Evolutionary conservation across 805 yeast species (phyloP).

Genomic region (Cyberlindnera euphorbiiphila): DNA sequence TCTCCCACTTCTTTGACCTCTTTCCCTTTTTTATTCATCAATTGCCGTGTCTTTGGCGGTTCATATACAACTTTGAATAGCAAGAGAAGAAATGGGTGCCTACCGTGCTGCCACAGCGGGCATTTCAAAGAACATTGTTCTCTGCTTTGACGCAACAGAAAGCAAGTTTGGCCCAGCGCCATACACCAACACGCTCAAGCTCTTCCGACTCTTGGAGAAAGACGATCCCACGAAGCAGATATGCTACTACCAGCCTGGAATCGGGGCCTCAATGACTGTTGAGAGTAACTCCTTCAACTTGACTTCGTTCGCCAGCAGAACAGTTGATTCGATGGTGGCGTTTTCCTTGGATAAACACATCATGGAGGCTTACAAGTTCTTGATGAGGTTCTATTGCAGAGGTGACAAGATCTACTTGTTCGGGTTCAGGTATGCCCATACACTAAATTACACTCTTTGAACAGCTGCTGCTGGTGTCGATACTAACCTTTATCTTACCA

Average conservation of each 20-base stretch:
- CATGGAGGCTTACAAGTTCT: conserved; percentile 49
- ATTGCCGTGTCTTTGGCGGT: neutral
- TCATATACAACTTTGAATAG: neutral
- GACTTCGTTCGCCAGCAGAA: conserved; percentile 22
- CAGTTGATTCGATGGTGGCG: conserved; percentile 47
- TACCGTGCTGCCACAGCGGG: neutral
- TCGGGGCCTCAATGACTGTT: conserved; percentile 49
- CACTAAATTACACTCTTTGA: neutral
- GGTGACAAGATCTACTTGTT: conserved; percentile 54
- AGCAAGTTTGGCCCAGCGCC: conserved; percentile 55
- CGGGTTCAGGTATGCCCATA: conserved; percentile 44
- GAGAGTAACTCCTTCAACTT: conserved; percentile 28
- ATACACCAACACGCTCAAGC: conserved; percentile 49
- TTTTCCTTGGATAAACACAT: conserved; percentile 53
- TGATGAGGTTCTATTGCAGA: conserved; percentile 43
- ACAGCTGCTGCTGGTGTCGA: no score
- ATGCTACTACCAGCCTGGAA: conserved; percentile 68
- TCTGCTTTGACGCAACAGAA: conserved; percentile 64
- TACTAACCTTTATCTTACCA: conserved; percentile 11
- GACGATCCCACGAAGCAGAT: conserved; percentile 37
- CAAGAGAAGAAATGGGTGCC: neutral
- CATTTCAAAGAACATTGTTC: conserved; percentile 39
- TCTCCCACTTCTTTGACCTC: neutral
- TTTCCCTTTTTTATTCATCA: no score
- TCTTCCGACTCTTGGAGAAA: conserved; percentile 49